Base-by-base conservation (phyloP, 352 stramenopile species). In the Pythium monospermum region DNA sequence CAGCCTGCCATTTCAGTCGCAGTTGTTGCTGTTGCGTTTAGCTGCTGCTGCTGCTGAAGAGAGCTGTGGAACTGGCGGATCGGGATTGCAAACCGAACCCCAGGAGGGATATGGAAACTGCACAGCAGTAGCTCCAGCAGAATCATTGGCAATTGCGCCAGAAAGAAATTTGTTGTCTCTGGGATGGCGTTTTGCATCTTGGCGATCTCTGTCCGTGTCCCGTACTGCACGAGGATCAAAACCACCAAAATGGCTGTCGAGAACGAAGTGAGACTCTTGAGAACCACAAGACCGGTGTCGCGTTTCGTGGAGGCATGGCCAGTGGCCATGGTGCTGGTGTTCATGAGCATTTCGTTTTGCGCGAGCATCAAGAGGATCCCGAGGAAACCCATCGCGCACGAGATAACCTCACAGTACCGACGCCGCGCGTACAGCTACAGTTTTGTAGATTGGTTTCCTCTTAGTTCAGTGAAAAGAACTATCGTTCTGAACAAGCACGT, bases 341-440 rank as follows among this genome's bases (percentile, higher is more conserved):
- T 57, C 50, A 66, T 70, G 8, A 83, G 23, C 8, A 81, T 55
- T 35, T 89, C 75, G 49, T 87, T 89, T 49, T 86, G 66, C n/a
- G 52, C 63, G 4, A 90, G 69, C 79, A 90, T 90, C 25, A 90
- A 36, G 16, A 76, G 30, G 10, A 90, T 55, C 8, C 79, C 79
- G 1, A 73, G 16, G 0, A 85, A 55, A 15, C 54, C 78, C 1
- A 83, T 27, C 11, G 59, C 53, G 19, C 75, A 87, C 0, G 71
- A 66, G n/a, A 47, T 39, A n/a, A 84, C 57, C 35, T 87, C 76
- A 57, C 68, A 83, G 8, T 57, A 67, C 2, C 69, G 64, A 18
- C 78, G 67, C 3, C 57, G 55, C 7, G 48, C 60, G 23, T 84
- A 87, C 62, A 83, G 71, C 72, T 85, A 53, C 36, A 55, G n/a